A percentile compares a stretch with the other conserved stretches of the same genome.
Evolutionary conservation across 768 basidiomycete genomes (phyloP).

Genomic region (Lanmaoa rubissima): DNA sequence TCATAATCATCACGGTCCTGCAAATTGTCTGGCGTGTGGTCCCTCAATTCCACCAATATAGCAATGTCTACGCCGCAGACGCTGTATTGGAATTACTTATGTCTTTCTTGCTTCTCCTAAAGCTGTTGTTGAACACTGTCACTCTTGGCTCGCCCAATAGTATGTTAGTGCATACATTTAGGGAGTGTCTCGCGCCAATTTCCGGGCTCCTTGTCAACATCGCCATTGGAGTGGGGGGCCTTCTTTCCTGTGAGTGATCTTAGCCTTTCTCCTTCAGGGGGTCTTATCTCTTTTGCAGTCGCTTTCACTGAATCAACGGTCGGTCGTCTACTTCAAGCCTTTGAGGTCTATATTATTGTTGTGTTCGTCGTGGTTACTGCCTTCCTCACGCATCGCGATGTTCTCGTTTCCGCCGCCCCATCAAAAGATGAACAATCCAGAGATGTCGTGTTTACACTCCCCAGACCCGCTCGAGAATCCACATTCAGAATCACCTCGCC

Average conservation of each 20-base stretch:
- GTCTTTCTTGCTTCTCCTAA: conserved; percentile 59
- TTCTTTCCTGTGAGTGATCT: conserved; percentile 52
- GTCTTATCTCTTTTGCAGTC: conserved; percentile 39
- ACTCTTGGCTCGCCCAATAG: conserved; percentile 36
- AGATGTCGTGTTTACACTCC: conserved; percentile 16
- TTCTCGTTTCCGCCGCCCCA: neutral
- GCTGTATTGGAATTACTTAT: conserved; percentile 56
- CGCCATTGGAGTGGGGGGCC: conserved; percentile 53
- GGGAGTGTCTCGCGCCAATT: conserved; percentile 49
- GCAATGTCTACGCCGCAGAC: conserved; percentile 56
- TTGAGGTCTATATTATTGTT: conserved; percentile 61
- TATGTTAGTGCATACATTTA: conserved; percentile 43
- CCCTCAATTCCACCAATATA: conserved; percentile 35
- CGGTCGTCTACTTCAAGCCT: conserved; percentile 64
- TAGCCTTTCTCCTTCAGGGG: neutral
- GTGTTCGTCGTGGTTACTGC: conserved; percentile 53
- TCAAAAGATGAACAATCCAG: neutral
- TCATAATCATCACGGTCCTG: conserved; percentile 49
- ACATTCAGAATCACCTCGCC: conserved; percentile 25
- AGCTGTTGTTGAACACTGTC: conserved; percentile 57
- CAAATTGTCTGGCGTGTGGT: conserved; percentile 64
- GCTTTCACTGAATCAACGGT: conserved; percentile 65
- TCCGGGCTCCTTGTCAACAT: conserved; percentile 51
- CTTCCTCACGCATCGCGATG: conserved; percentile 30
- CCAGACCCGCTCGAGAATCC: conserved; percentile 27